These are phyloP conservation scores for Colletotrichum sp. DNA, from an alignment of 2,329 filamentous ascomycete species.

Conservation along the genomic window DNA sequence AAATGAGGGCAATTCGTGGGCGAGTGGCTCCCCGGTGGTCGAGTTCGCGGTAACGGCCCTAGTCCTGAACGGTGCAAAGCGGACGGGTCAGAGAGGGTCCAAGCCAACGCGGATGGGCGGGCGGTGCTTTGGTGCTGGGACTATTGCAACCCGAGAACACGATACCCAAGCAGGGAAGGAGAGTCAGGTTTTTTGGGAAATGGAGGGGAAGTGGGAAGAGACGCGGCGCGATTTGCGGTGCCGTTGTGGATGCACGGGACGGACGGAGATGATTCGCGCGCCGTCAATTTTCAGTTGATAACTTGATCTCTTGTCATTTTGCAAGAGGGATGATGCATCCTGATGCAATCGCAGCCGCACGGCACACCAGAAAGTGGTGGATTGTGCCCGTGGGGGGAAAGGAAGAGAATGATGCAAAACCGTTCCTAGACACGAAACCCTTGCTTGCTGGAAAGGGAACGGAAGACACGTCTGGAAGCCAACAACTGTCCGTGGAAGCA, in stretches of 20 bases:
- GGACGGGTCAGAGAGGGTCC: not conserved
- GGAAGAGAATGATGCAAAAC: not conserved
- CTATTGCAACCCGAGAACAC: not conserved
- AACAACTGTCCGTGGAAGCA: not conserved
- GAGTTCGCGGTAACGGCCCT: not conserved
- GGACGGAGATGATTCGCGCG: constrained; percentile 16
- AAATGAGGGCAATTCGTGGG: not conserved
- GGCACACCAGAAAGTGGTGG: not conserved
- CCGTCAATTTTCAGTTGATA: not conserved
- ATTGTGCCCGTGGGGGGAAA: not conserved
- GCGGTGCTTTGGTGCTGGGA: not conserved
- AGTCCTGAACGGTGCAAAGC: not conserved
- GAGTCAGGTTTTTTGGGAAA: constrained; percentile 1
- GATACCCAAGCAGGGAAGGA: constrained; percentile 10
- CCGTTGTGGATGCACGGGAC: constrained; percentile 17
- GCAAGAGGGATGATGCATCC: constrained; percentile 10
- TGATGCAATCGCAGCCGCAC: not conserved
- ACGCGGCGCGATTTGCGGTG: not conserved
- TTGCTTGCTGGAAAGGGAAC: not conserved
- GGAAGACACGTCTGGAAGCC: not conserved
- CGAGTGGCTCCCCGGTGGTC: not conserved
- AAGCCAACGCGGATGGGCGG: constrained; percentile 1
- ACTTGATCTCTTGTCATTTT: not conserved
- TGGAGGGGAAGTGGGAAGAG: not conserved
- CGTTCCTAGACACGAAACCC: not conserved